phyloP scores from a whole-genome alignment of 495 filamentous ascomycete genomes.

The Xylaria palmicola region DNA sequence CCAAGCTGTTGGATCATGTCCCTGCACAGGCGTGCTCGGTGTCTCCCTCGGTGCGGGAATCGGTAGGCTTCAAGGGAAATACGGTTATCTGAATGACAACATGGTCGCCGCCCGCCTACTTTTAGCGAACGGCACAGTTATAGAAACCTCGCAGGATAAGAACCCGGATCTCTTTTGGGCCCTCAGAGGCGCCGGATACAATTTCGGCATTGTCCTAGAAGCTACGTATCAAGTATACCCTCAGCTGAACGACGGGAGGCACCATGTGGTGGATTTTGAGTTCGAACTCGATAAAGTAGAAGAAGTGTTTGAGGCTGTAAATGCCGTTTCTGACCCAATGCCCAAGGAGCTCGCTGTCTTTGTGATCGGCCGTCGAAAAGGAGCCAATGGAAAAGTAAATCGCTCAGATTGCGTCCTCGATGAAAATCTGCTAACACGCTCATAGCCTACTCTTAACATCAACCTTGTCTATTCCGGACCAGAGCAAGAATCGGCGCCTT shows the following conservation, averaged over 20 bases:
- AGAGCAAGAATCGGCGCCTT: neutral
- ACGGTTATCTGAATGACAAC: slow-evolving; percentile 52
- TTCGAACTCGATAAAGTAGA: slow-evolving; percentile 15
- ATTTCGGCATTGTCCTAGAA: slow-evolving; percentile 51
- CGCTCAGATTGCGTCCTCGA: neutral
- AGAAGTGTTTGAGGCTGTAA: slow-evolving; percentile 23
- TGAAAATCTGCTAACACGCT: neutral
- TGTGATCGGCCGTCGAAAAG: neutral
- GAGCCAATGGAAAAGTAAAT: neutral
- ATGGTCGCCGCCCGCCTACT: slow-evolving; percentile 47
- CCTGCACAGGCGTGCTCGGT: slow-evolving; percentile 32
- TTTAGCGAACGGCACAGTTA: slow-evolving; percentile 43
- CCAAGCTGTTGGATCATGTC: slow-evolving; percentile 41
- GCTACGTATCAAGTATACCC: slow-evolving; percentile 11
- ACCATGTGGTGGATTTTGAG: neutral
- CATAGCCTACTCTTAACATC: neutral
- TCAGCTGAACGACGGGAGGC: neutral
- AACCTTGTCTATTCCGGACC: neutral
- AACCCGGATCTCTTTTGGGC: slow-evolving; percentile 50
- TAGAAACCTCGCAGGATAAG: slow-evolving; percentile 28
- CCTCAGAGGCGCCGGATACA: slow-evolving; percentile 52
- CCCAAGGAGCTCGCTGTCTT: neutral
- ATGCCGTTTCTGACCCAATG: slow-evolving; percentile 16
- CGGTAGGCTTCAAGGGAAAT: slow-evolving; percentile 46
- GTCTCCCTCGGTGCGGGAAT: slow-evolving; percentile 50